phyloP scores from a whole-genome alignment of 73 alveolate genomes.

The Effrenium voratum region DNA sequence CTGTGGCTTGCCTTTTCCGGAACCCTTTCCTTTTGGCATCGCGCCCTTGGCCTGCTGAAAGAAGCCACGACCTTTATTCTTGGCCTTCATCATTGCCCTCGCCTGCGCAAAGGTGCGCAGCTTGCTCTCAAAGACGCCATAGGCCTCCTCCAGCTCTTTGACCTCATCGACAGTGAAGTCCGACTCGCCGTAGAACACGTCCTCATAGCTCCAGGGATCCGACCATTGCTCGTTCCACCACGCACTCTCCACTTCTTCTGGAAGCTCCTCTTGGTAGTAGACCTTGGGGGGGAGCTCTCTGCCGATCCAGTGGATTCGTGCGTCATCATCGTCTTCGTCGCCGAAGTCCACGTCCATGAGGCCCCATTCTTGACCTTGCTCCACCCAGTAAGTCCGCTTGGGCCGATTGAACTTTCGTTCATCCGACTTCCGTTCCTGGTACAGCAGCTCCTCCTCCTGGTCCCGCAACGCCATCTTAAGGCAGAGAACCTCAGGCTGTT shows the following conservation, averaged over 20 bases:
- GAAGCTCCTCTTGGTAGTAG: background rate
- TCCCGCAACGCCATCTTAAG: background rate
- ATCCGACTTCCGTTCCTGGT: background rate
- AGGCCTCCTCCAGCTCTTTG: background rate
- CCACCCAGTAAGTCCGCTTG: background rate
- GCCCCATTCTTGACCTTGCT: background rate
- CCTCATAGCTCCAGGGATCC: background rate
- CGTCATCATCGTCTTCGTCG: background rate
- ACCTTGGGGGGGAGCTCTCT: background rate
- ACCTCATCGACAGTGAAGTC: background rate
- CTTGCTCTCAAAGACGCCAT: background rate
- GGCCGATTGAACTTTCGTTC: background rate
- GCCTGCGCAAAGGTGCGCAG: background rate
- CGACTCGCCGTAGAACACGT: background rate
- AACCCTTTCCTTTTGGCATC: background rate
- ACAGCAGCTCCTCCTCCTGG: background rate
- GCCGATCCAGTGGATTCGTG: background rate
- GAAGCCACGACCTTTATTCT: background rate
- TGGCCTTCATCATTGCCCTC: slow-evolving; percentile 6
- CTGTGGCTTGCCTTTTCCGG: background rate
- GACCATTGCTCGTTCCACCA: background rate
- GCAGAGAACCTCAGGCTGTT: background rate
- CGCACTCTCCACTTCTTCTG: background rate
- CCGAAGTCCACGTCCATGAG: background rate
- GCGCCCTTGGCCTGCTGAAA: background rate